phyloP scores from a whole-genome alignment of 768 basidiomycete genomes.

The Rhizopogon roseolus region DNA sequence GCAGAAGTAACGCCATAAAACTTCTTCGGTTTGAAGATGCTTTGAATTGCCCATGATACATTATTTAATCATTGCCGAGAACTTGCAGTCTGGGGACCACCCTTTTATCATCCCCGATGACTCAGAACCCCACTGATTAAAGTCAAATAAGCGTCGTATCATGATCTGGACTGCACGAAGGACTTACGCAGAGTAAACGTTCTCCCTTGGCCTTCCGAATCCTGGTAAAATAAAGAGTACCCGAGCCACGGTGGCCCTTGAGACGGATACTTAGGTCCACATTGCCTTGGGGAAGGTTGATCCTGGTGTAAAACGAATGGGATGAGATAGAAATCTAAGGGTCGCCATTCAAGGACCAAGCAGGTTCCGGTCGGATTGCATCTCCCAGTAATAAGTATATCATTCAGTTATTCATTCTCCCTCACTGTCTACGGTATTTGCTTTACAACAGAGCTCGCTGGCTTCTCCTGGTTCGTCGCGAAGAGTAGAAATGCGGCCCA shows the following conservation, averaged over 20 bases:
- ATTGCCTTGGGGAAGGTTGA: slow-evolving; percentile 70
- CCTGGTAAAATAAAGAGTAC: slow-evolving; percentile 81
- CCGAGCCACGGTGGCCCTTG: slow-evolving; percentile 68
- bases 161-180: too few relatives aligned
- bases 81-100: too few relatives aligned
- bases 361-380: slow-evolving; percentile 34
- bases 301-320: slow-evolving; percentile 32
- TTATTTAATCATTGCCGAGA: too few relatives aligned
- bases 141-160: too few relatives aligned
- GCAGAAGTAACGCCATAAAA: not conserved
- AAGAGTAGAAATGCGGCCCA: slow-evolving; percentile 70
- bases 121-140: slow-evolving; percentile 42
- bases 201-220: slow-evolving; percentile 71
- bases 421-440: slow-evolving; percentile 26
- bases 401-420: slow-evolving; percentile 43
- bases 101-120: slow-evolving; percentile 64
- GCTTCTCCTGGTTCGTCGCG: slow-evolving; percentile 32
- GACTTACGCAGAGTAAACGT: slow-evolving; percentile 56
- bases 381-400: slow-evolving; percentile 62
- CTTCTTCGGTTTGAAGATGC: too few relatives aligned
- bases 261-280: slow-evolving; percentile 76
- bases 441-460: too few relatives aligned
- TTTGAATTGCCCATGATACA: too few relatives aligned
- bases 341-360: slow-evolving; percentile 66
- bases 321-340: slow-evolving; percentile 42